Evolutionary conservation across 441 rosid species (phyloP), one percentile per base, ranked within the genome.

Genomic region (Gossypium laxum): DNA sequence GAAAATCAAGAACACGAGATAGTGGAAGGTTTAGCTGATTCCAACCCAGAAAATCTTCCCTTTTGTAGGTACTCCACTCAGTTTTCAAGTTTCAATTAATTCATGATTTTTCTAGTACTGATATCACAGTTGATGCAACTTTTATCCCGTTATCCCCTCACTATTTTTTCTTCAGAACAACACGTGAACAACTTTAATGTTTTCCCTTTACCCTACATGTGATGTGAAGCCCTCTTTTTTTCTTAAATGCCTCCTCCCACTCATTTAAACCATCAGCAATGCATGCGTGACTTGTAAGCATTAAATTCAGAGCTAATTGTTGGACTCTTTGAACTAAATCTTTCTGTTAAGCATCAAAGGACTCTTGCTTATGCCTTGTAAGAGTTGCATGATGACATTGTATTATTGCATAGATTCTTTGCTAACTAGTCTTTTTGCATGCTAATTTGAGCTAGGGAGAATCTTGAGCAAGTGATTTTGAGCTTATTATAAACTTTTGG

Each of bases 121-220:
- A 28, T 4, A 4, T 15, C 19, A 28, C 60, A 18, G 15, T 26
- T 12, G 21, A 21, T 21, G 56, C 18, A 22, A 65, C 38, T 21
- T 45, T 21, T 3, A 19, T 64, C 54, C 55, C 2, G 18, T 38
- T 61, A 61, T 32, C 66, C 22, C 66, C n/a, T 26, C 70, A 15
- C 45, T 17, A 8, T 3, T 30, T 67, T 8, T 30, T 67, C 47
- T 67, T 51, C 60, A 26, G 58, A 67, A 50, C 10, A 48, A 41
- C 71, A 67, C 71, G 71, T 68, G 71, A 68, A 52, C 21, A 17
- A 68, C 60, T 51, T 68, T 26, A 68, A 30, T 68, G 48, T 22
- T 3, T 68, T 51, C 28, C 26, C 71, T 28, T 51, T 67, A n/a
- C 1, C 66, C 5, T 34, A 24, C 67, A 17, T 32, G 14, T 3